A percentile compares a stretch with the other conserved stretches of the same genome.
Conservation (phyloP, 805 yeast genomes). For the Isabelozyma gotoi region DNA sequence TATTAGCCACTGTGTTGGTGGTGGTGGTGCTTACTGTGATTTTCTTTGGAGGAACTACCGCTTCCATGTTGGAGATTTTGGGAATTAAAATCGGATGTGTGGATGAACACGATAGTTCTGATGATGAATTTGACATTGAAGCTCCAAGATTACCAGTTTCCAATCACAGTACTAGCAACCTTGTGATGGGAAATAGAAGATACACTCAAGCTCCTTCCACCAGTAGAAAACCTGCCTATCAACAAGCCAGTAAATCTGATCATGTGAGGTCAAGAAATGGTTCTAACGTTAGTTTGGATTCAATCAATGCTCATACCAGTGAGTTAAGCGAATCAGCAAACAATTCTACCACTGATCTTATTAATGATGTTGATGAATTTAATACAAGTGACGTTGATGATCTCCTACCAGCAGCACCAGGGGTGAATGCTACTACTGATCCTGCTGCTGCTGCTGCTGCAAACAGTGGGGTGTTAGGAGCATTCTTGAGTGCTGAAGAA, state of each 20-base stretch:
- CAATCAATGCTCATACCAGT: slow-evolving; percentile 9
- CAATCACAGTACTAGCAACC: slow-evolving; percentile 5
- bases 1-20: slow-evolving; percentile 91
- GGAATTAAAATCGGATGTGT: slow-evolving; percentile 91
- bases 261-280: slow-evolving; percentile 26
- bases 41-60: slow-evolving; percentile 97
- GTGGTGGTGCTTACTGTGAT: slow-evolving; percentile 96
- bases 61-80: slow-evolving; percentile 93
- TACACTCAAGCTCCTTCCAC: slow-evolving; percentile 8
- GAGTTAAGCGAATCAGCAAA: slow-evolving; percentile 9
- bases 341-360: slow-evolving; percentile 18
- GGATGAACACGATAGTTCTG: slow-evolving; percentile 70
- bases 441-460: slow-evolving; percentile 5
- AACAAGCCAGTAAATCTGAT: slow-evolving; percentile 6
- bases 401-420: slow-evolving; percentile 18
- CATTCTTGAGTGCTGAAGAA: slow-evolving; percentile 57
- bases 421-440: slow-evolving; percentile 3
- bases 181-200: slow-evolving; percentile 17
- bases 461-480: slow-evolving; percentile 34
- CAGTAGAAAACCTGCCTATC: neutral
- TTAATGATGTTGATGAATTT: slow-evolving; percentile 19
- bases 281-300: slow-evolving; percentile 25
- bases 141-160: slow-evolving; percentile 48
- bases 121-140: slow-evolving; percentile 95
- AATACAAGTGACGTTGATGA: slow-evolving; percentile 40